Evolutionary conservation across 2,329 filamentous ascomycete genomes (phyloP).

Genomic region (Elsinoe batatas): DNA sequence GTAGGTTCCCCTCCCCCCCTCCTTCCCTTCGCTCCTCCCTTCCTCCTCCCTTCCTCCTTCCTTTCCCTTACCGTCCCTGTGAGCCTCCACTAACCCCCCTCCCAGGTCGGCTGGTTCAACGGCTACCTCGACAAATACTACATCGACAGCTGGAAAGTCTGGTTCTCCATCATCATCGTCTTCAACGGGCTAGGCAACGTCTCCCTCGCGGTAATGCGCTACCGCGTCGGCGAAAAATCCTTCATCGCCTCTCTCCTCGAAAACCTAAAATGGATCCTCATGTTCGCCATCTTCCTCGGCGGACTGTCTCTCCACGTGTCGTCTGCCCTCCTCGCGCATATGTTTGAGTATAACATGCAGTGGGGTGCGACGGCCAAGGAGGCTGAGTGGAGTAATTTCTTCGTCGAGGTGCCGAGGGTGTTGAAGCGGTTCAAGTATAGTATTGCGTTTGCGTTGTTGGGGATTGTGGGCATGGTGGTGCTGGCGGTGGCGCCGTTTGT

Average conservation of each 20-base stretch:
- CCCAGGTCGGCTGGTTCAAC: conserved; percentile 36
- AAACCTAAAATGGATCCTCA: conserved; percentile 54
- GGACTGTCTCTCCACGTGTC: conserved; percentile 72
- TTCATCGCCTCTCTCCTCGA: conserved; percentile 43
- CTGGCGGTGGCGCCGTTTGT: conserved; percentile 55
- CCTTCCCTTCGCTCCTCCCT: background rate
- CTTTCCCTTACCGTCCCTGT: too few relatives aligned
- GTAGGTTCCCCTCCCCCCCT: conserved; percentile 31
- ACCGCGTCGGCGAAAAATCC: conserved; percentile 47
- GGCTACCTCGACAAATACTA: conserved; percentile 58
- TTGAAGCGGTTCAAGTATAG: conserved; percentile 68
- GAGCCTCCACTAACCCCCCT: background rate
- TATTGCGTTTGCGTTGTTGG: conserved; percentile 51
- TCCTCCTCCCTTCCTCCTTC: background rate
- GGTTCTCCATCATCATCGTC: conserved; percentile 52
- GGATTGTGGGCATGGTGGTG: conserved; percentile 54
- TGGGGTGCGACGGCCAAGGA: conserved; percentile 84
- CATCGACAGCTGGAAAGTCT: conserved; percentile 55
- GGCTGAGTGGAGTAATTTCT: conserved; percentile 71
- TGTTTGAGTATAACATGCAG: conserved; percentile 77
- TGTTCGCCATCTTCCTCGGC: conserved; percentile 68
- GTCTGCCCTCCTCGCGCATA: conserved; percentile 68
- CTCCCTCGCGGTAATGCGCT: conserved; percentile 52
- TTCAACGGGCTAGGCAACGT: conserved; percentile 56
- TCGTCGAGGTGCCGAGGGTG: conserved; percentile 72